Conservation (phyloP, 2,329 filamentous ascomycete species). For the Diplodia sapinea region DNA sequence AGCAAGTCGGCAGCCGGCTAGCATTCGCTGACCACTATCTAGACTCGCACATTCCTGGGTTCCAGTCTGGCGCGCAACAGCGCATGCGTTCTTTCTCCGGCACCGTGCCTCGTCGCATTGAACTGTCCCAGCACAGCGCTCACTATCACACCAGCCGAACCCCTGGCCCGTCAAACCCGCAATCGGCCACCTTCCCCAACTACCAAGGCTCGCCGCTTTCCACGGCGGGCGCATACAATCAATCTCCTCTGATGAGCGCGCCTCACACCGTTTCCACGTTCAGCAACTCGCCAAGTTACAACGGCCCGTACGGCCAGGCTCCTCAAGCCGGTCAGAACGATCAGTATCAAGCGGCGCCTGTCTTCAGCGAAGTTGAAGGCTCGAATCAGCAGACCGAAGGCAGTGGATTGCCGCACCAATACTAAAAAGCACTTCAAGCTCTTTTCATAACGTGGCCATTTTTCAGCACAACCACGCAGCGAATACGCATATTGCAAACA, state of each 20-base stretch:
- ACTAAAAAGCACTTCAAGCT: conserved; percentile 33
- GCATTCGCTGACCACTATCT: not conserved
- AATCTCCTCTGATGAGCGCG: conserved; percentile 38
- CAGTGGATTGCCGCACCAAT: conserved; percentile 35
- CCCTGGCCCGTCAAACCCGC: conserved; percentile 41
- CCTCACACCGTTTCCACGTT: conserved; percentile 49
- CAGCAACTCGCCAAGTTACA: conserved; percentile 47
- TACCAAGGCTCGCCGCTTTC: conserved; percentile 49
- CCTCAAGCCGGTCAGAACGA: conserved; percentile 40
- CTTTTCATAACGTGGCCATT: not conserved
- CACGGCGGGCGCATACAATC: conserved; percentile 47
- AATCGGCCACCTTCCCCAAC: conserved; percentile 49
- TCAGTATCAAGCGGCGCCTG: conserved; percentile 45
- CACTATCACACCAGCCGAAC: conserved; percentile 42
- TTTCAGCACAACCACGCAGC: not conserved
- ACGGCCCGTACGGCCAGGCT: conserved; percentile 33
- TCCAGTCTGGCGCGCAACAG: conserved; percentile 46
- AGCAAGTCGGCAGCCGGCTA: not conserved
- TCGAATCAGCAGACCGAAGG: conserved; percentile 43
- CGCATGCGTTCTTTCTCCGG: conserved; percentile 50
- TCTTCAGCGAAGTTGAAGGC: conserved; percentile 46
- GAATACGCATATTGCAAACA: conserved; percentile 5
- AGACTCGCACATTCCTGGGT: conserved; percentile 49
- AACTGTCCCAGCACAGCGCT: conserved; percentile 43
- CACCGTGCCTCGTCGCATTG: conserved; percentile 48